These are phyloP conservation scores for Geum urbanum DNA, from an alignment of 306 rosid genomes.

Conservation along the genomic window DNA sequence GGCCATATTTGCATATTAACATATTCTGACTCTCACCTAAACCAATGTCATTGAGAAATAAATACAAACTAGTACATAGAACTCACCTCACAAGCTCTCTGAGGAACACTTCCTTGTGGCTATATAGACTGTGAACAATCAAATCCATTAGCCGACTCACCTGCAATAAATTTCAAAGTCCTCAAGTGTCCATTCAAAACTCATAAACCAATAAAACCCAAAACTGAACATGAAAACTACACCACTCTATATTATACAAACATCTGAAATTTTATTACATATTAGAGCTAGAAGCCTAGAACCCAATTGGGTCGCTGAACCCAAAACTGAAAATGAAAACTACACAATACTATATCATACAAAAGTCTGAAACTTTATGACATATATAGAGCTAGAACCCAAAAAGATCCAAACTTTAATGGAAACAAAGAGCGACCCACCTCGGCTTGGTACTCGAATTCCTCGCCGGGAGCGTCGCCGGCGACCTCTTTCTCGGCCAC, in stretches of 20 bases:
- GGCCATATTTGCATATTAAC: not conserved
- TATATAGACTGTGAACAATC: slow-evolving; percentile 90
- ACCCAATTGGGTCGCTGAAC: not conserved
- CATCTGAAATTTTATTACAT: too few relatives aligned
- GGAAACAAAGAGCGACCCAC: slow-evolving; percentile 40
- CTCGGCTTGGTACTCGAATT: slow-evolving; percentile 97
- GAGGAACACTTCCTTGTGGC: slow-evolving; percentile 91
- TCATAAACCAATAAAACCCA: not conserved
- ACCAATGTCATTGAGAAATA: too few relatives aligned
- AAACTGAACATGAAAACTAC: not conserved
- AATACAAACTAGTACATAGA: too few relatives aligned
- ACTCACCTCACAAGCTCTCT: slow-evolving; percentile 86
- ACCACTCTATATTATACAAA: too few relatives aligned
- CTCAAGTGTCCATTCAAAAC: slow-evolving; percentile 12
- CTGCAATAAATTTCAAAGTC: slow-evolving; percentile 39
- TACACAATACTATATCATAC: not conserved
- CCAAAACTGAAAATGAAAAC: not conserved
- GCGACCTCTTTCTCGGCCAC: slow-evolving; percentile 83
- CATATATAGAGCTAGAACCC: not conserved
- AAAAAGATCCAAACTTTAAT: slow-evolving; percentile 1
- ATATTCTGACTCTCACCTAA: not conserved
- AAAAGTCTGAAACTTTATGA: not conserved
- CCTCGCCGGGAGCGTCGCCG: slow-evolving; percentile 68
- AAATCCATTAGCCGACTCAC: slow-evolving; percentile 82
- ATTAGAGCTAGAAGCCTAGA: too few relatives aligned